These are phyloP conservation scores for Candida piceae DNA, from an alignment of 805 yeast species.

Conservation along the genomic window DNA sequence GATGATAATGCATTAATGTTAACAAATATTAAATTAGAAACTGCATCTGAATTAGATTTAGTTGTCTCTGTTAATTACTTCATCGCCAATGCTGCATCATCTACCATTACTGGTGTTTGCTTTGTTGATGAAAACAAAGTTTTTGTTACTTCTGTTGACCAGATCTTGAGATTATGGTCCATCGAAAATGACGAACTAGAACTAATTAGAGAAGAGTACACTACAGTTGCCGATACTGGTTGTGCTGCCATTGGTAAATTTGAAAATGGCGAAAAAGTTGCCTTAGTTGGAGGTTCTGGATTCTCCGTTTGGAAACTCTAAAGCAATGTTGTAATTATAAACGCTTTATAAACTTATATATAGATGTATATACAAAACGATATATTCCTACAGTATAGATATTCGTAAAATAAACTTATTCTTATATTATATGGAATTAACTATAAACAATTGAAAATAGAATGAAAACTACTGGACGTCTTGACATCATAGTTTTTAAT, in stretches of 20 bases:
- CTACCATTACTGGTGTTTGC: conserved; percentile 72
- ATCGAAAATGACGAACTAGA: conserved; percentile 27
- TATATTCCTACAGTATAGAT: no score
- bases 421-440: no score
- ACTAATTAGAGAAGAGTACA: conserved; percentile 43
- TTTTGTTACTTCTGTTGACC: conserved; percentile 79
- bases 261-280: conserved; percentile 26
- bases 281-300: conserved; percentile 79
- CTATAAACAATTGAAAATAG: no score
- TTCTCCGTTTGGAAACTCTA: conserved; percentile 29
- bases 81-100: conserved; percentile 65
- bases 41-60: no score
- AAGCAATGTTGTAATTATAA: no score
- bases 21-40: conserved; percentile 27
- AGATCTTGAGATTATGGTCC: conserved; percentile 64
- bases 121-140: conserved; percentile 29
- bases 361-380: no score
- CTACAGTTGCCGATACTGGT: conserved; percentile 91
- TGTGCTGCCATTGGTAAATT: conserved; percentile 42
- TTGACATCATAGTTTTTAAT: no score
- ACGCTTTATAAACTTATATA: no score
- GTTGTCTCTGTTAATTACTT: conserved; percentile 30
- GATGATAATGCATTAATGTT: conserved; percentile 78
- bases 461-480: no score
- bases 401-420: no score